Conservation (phyloP, 2,329 filamentous ascomycete genomes). For the Talaromyces sp. region DNA sequence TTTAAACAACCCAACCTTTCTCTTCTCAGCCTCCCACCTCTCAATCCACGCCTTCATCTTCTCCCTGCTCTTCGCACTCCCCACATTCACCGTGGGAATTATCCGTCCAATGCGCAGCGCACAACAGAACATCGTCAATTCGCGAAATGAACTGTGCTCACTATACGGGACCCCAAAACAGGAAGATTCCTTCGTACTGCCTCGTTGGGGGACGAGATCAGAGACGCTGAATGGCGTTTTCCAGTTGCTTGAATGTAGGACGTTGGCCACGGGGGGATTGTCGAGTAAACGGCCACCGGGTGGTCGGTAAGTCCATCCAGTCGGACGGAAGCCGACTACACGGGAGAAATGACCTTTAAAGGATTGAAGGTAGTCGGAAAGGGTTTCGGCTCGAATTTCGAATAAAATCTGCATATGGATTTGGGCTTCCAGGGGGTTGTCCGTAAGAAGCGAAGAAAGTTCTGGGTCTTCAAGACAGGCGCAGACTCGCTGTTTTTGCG, state of each 20-base stretch:
- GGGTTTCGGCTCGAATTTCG: slow-evolving; percentile 84
- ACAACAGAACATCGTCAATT: slow-evolving; percentile 90
- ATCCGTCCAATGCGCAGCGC: slow-evolving; percentile 79
- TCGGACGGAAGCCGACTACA: slow-evolving; percentile 85
- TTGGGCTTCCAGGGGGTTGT: slow-evolving; percentile 75
- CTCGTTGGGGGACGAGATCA: slow-evolving; percentile 75
- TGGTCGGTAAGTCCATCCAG: slow-evolving; percentile 88
- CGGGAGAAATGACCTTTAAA: slow-evolving; percentile 78
- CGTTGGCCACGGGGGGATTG: slow-evolving; percentile 58
- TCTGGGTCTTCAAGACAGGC: slow-evolving; percentile 80
- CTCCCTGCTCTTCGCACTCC: slow-evolving; percentile 57
- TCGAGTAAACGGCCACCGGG: slow-evolving; percentile 58
- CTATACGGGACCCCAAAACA: slow-evolving; percentile 95
- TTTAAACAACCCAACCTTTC: slow-evolving; percentile 56
- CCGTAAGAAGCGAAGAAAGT: slow-evolving; percentile 69
- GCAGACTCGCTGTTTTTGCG: slow-evolving; percentile 78
- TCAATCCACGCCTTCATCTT: slow-evolving; percentile 64
- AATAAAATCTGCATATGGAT: slow-evolving; percentile 97
- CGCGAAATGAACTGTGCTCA: slow-evolving; percentile 91
- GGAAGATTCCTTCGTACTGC: slow-evolving; percentile 73
- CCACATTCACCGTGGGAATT: slow-evolving; percentile 90
- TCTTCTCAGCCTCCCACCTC: slow-evolving; percentile 57
- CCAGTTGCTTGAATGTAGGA: slow-evolving; percentile 68
- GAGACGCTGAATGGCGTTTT: slow-evolving; percentile 63
- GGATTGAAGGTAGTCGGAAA: slow-evolving; percentile 78